phyloP scores from a whole-genome alignment of 805 yeast genomes.

The Suhomyces canberraensis region DNA sequence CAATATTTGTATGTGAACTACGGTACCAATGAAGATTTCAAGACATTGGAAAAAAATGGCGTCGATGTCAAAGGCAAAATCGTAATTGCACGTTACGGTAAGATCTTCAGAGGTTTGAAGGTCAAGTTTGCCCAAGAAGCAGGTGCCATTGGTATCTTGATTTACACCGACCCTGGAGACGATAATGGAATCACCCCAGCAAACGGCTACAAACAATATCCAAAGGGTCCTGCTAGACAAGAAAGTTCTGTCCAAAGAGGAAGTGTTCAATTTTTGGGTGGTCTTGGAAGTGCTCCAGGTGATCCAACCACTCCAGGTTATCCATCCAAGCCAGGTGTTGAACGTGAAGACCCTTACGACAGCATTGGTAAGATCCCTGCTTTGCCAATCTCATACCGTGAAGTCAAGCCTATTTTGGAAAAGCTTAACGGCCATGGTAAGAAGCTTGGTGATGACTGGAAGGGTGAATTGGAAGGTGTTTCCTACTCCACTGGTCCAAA shows the following conservation, averaged over 20 bases:
- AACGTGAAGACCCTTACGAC: slow-evolving; percentile 32
- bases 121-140: slow-evolving; percentile 56
- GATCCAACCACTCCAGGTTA: slow-evolving; percentile 79
- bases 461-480: slow-evolving; percentile 39
- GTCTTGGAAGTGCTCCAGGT: slow-evolving; percentile 55
- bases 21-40: slow-evolving; percentile 57
- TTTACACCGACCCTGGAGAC: slow-evolving; percentile 58
- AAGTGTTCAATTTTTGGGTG: slow-evolving; percentile 54
- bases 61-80: slow-evolving; percentile 53
- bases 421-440: slow-evolving; percentile 36
- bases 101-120: slow-evolving; percentile 52
- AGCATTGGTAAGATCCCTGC: slow-evolving; percentile 39
- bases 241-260: slow-evolving; percentile 60
- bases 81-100: slow-evolving; percentile 54
- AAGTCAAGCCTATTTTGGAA: slow-evolving; percentile 41
- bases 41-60: slow-evolving; percentile 31
- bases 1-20: slow-evolving; percentile 59
- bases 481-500: slow-evolving; percentile 41
- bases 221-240: slow-evolving; percentile 65
- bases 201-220: slow-evolving; percentile 57
- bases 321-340: slow-evolving; percentile 48
- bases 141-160: slow-evolving; percentile 62
- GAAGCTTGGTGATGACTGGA: slow-evolving; percentile 27
- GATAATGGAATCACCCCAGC: slow-evolving; percentile 53
- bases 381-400: slow-evolving; percentile 43